Evolutionary conservation across 306 rosid species (phyloP), one percentile per base, ranked within the genome.

Genomic region (cucumber (Cucumis sativus)): DNA sequence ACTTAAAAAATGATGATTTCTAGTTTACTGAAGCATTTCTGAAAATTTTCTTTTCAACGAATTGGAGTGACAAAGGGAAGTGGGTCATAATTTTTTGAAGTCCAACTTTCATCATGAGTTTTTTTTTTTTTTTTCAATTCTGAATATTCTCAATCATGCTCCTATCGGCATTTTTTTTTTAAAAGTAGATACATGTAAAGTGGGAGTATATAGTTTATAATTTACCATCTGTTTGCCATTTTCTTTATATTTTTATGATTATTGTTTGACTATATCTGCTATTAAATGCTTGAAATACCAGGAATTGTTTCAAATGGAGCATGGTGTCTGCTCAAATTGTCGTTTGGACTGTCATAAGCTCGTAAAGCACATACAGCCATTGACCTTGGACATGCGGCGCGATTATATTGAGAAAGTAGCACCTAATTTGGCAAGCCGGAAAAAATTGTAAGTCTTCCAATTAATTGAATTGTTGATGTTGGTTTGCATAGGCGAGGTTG

Each of bases 271-370:
- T 20, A 18, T 62, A 30, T 62, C 35, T 16, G 20, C 10, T 60
- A 49, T 17, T n/a, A 77, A 21, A 47, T 40, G 65, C 76, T 55
- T 74, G 65, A 13, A 56, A 58, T 51, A 73, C 67, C 92, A 91
- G 97, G 98, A 92, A 77, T 97, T 94, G 81, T 94, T 94, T 76
- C 89, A 85, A 87, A 86, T 94, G 67, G 98, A 94, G 83, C 90
- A 82, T 30, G 97, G 98, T 40, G 84, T 94, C 69, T 94, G 98
- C 86, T 74, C 95, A 83, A 86, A 68, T 75, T 94, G 97, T 82
- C 92, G 83, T 73, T 84, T 94, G 83, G 93, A 94, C 86, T 92
- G 93, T 84, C 98, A 94, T 84, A 88, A 84, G 82, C 95, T 94
- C 75, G 97, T 92, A 79, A 82, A 81, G 82, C 82, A 85, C 80